Evolutionary conservation across 768 basidiomycete species (phyloP).

Genomic region (Artomyces pyxidatus): DNA sequence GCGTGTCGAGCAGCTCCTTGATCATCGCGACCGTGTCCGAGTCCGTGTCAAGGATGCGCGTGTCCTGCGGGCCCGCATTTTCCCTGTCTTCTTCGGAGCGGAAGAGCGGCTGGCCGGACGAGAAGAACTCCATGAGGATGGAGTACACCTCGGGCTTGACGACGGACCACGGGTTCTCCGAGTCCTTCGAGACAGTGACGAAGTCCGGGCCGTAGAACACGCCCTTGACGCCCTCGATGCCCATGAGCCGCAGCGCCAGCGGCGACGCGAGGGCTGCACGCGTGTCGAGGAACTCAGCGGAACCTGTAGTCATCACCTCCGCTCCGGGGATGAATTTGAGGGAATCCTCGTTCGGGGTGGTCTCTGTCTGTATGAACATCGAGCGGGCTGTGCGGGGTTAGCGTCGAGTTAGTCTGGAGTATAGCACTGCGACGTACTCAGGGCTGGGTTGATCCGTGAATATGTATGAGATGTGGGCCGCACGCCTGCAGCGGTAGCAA

Average conservation of each 20-base stretch:
- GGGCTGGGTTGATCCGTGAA: slow-evolving; percentile 16
- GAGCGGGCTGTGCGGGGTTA: slow-evolving; percentile 46
- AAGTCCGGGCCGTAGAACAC: slow-evolving; percentile 98
- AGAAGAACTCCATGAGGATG: slow-evolving; percentile 95
- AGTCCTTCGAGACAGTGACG: slow-evolving; percentile 89
- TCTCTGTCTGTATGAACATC: slow-evolving; percentile 99
- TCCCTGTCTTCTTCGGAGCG: slow-evolving; percentile 72
- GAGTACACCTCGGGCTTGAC: slow-evolving; percentile 97
- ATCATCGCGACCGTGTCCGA: slow-evolving; percentile 98
- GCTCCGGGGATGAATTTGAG: slow-evolving; percentile 96
- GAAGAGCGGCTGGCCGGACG: slow-evolving; percentile 83
- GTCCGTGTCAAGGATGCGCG: slow-evolving; percentile 87
- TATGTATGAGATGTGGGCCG: slow-evolving; percentile 3
- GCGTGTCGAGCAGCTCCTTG: slow-evolving; percentile 91
- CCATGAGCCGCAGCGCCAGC: slow-evolving; percentile 91
- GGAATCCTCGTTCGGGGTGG: slow-evolving; percentile 94
- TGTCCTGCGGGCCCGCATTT: slow-evolving; percentile 86
- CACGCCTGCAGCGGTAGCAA: slow-evolving; percentile 3
- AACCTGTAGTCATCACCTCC: slow-evolving; percentile 79
- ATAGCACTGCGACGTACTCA: slow-evolving; percentile 25
- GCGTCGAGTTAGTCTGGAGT: background rate
- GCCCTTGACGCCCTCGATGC: slow-evolving; percentile 80
- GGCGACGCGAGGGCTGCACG: slow-evolving; percentile 84
- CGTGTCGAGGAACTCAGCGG: slow-evolving; percentile 91
- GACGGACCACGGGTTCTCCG: slow-evolving; percentile 78